A percentile compares a stretch with the other conserved stretches of the same genome.
These are phyloP conservation scores for Babesia divergens DNA, from an alignment of 169 alveolate species.

Conservation along the genomic window DNA sequence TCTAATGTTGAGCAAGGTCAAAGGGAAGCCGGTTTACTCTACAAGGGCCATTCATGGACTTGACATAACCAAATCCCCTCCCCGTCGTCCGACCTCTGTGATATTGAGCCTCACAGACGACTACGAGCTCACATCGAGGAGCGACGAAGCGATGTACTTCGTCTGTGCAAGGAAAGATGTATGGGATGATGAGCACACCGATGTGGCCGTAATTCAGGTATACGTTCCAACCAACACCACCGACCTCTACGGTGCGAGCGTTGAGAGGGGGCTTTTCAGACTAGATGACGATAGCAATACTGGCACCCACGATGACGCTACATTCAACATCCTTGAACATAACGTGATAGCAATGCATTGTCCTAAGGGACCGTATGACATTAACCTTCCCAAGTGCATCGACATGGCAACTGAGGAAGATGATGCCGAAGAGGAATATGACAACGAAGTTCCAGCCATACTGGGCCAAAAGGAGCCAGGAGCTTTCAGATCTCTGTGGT, in stretches of 20 bases:
- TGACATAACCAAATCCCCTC: neutral
- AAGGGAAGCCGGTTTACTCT: constrained; percentile 4
- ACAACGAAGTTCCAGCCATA: neutral
- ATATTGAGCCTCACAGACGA: neutral
- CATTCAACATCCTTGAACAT: constrained; percentile 14
- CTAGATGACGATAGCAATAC: neutral
- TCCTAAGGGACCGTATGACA: constrained; percentile 17
- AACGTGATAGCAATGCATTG: constrained; percentile 25
- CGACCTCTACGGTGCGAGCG: constrained; percentile 11
- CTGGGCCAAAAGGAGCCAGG: neutral
- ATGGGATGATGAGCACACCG: constrained; percentile 27
- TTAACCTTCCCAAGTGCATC: neutral
- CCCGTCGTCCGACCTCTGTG: neutral
- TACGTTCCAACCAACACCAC: constrained; percentile 20
- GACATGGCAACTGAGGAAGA: neutral
- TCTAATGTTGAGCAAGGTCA: neutral
- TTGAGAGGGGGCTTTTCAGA: neutral
- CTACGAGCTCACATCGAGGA: constrained; percentile 5
- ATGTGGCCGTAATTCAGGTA: constrained; percentile 20
- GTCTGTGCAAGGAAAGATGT: neutral
- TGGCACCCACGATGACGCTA: neutral
- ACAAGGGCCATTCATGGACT: constrained; percentile 27
- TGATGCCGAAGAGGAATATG: neutral
- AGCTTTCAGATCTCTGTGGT: constrained; percentile 17
- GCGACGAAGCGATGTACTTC: constrained; percentile 25